Conservation (phyloP, 352 stramenopile genomes). For the Globisporangium spiculum region DNA sequence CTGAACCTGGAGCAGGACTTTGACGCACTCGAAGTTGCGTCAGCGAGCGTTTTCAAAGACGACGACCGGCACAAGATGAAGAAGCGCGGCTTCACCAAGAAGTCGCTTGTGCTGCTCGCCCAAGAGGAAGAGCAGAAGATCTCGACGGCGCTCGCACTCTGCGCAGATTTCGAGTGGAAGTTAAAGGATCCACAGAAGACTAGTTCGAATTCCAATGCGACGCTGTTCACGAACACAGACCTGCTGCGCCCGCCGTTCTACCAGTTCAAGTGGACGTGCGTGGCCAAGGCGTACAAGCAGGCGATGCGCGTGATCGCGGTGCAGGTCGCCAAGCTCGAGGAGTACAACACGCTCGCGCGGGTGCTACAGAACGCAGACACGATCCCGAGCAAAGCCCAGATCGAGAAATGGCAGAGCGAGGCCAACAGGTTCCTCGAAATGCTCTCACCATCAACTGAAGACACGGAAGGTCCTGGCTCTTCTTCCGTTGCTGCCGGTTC, state of each 20-base stretch:
- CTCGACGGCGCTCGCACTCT: slow-evolving; percentile 16
- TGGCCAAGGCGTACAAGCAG: slow-evolving; percentile 52
- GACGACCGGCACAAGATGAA: slow-evolving; percentile 24
- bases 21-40: slow-evolving; percentile 12
- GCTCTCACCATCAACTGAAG: slow-evolving; percentile 20
- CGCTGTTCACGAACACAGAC: slow-evolving; percentile 46
- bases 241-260: slow-evolving; percentile 53
- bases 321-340: slow-evolving; percentile 56
- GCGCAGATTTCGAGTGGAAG: slow-evolving; percentile 54
- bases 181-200: background rate
- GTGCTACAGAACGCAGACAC: slow-evolving; percentile 45
- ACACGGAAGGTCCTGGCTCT: background rate
- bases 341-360: slow-evolving; percentile 52
- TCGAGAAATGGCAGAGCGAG: slow-evolving; percentile 47
- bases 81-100: slow-evolving; percentile 43
- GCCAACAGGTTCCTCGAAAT: slow-evolving; percentile 33
- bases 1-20: slow-evolving; percentile 58
- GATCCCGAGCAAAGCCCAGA: slow-evolving; percentile 46
- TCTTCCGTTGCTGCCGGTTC: background rate
- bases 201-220: background rate
- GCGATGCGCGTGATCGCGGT: slow-evolving; percentile 36
- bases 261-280: slow-evolving; percentile 41
- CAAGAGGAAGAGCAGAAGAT: slow-evolving; percentile 25
- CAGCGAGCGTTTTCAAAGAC: background rate
- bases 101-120: slow-evolving; percentile 19